Conservation (phyloP, 768 basidiomycete species). For the Lactarius evosmus region DNA sequence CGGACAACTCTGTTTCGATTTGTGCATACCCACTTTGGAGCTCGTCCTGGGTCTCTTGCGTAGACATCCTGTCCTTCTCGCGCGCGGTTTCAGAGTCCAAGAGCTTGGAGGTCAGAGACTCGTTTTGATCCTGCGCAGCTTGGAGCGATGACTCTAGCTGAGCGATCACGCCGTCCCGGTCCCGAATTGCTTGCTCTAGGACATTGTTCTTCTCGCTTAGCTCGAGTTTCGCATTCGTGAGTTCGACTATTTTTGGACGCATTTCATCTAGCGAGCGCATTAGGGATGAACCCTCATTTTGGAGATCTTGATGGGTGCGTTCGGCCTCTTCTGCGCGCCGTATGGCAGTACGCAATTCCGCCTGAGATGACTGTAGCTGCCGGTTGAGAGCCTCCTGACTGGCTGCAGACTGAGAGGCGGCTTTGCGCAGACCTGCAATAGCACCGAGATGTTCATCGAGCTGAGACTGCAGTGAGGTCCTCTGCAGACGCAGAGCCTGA, state of each 20-base stretch:
- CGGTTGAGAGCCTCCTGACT: constrained; percentile 53
- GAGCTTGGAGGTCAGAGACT: constrained; percentile 44
- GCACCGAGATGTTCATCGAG: constrained; percentile 45
- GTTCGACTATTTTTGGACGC: constrained; percentile 78
- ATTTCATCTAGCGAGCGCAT: constrained; percentile 83
- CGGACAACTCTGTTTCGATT: constrained; percentile 60
- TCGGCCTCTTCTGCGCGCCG: constrained; percentile 76
- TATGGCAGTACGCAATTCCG: constrained; percentile 60
- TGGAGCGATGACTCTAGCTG: constrained; percentile 60
- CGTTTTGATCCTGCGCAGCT: constrained; percentile 51
- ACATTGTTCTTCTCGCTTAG: constrained; percentile 60
- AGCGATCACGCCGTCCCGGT: constrained; percentile 54
- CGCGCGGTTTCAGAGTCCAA: constrained; percentile 44
- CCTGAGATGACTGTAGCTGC: constrained; percentile 57
- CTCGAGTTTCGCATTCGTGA: constrained; percentile 69
- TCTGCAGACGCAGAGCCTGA: constrained; percentile 48
- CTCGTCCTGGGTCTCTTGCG: constrained; percentile 52
- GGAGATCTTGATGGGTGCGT: constrained; percentile 64
- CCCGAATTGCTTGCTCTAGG: constrained; percentile 51
- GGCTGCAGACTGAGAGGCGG: constrained; percentile 52
- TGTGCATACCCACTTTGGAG: constrained; percentile 59
- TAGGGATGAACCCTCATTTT: constrained; percentile 71
- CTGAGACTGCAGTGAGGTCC: constrained; percentile 47
- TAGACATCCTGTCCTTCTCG: constrained; percentile 51
- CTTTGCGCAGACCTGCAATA: constrained; percentile 54